A percentile compares a stretch with the other conserved stretches of the same genome.
phyloP scores from a whole-genome alignment of 371 early-diverging fungal genomes.

The Blakeslea trispora region DNA sequence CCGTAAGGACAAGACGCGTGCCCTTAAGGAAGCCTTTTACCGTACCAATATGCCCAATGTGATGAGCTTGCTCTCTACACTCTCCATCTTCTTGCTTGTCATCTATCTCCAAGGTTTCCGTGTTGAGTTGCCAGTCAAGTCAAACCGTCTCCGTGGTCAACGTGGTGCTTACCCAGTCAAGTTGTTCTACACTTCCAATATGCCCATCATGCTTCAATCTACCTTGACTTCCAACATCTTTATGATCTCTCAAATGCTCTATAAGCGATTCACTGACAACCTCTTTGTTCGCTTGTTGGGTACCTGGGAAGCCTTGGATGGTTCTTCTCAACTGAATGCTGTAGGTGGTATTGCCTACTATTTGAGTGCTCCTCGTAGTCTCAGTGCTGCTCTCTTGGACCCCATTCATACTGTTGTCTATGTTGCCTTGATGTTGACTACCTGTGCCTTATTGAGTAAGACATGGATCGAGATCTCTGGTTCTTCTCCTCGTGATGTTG shows the following conservation, averaged over 20 bases:
- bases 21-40: constrained; percentile 98
- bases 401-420: constrained; percentile 98
- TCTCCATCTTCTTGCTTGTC: constrained; percentile 93
- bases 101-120: constrained; percentile 99
- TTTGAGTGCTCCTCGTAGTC: constrained; percentile 95
- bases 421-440: constrained; percentile 91
- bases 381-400: constrained; percentile 84
- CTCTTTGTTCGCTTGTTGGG: constrained; percentile 95
- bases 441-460: constrained; percentile 97
- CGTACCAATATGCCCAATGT: constrained; percentile 98
- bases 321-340: constrained; percentile 91
- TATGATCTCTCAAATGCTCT: constrained; percentile 98
- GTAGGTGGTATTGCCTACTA: constrained; percentile 98
- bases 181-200: constrained; percentile 99
- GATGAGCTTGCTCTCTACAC: constrained; percentile 93
- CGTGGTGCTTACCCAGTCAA: constrained; percentile 99
- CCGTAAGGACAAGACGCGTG: constrained; percentile 98
- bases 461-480: constrained; percentile 99
- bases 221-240: constrained; percentile 97
- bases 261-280: constrained; percentile 96
- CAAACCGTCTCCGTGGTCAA: constrained; percentile 96
- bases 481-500: constrained; percentile 97
- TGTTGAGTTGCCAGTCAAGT: constrained; percentile 99
- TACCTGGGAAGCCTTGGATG: constrained; percentile 96
- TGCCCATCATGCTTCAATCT: constrained; percentile 99